Evolutionary conservation across 129 eudicot genomes (phyloP).

Genomic region (Tanacetum coccineum): DNA sequence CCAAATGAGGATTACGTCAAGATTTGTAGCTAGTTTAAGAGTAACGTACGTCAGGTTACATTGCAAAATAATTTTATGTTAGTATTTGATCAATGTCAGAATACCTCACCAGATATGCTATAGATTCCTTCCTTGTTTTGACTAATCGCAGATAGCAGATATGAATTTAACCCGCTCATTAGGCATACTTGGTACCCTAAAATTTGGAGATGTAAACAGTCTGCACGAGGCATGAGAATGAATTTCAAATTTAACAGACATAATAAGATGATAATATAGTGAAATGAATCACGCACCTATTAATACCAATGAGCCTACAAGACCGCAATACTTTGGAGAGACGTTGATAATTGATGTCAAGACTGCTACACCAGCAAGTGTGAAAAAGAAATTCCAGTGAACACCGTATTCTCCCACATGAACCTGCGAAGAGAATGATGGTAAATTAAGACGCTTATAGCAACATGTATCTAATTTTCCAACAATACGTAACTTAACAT

Average conservation of each 20-base stretch:
- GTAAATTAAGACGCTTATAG: background rate
- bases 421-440: slow-evolving; percentile 44
- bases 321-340: slow-evolving; percentile 64
- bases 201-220: slow-evolving; percentile 3
- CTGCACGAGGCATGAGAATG: background rate
- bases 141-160: slow-evolving; percentile 69
- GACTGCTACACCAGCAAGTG: slow-evolving; percentile 86
- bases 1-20: slow-evolving; percentile 46
- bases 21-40: slow-evolving; percentile 56
- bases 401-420: slow-evolving; percentile 95
- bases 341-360: slow-evolving; percentile 63
- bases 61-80: slow-evolving; percentile 41
- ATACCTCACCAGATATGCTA: slow-evolving; percentile 84
- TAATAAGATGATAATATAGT: background rate
- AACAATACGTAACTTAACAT: too few species aligned
- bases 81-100: background rate
- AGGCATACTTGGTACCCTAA: slow-evolving; percentile 72
- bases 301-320: slow-evolving; percentile 59
- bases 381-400: slow-evolving; percentile 97
- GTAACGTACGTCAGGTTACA: slow-evolving; percentile 89
- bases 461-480: too few species aligned
- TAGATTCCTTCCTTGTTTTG: slow-evolving; percentile 93
- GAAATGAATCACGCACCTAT: slow-evolving; percentile 44
- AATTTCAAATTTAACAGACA: background rate
- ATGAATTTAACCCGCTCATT: slow-evolving; percentile 59